Evolutionary conservation across 179 eudicot genomes (phyloP).

Genomic region (Carnegiea gigantea): DNA sequence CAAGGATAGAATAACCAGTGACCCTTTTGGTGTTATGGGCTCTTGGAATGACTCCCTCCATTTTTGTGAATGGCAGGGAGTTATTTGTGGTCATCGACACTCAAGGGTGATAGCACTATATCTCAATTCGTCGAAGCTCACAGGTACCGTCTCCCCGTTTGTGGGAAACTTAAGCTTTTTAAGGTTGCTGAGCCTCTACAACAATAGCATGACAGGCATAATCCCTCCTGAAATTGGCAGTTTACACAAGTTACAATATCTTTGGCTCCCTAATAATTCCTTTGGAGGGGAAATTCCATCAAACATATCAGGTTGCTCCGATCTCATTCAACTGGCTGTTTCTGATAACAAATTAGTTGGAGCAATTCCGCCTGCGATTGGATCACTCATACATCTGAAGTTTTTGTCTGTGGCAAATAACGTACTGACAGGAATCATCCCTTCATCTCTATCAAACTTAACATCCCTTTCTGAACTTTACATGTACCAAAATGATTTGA

Average conservation of each 20-base stretch:
- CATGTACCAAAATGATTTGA: background rate
- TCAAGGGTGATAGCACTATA: background rate
- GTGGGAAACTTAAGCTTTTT: slow-evolving; percentile 27
- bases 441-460: slow-evolving; percentile 26
- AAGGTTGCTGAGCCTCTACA: background rate
- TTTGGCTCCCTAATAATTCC: slow-evolving; percentile 13
- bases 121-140: slow-evolving; percentile 14
- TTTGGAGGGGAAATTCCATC: slow-evolving; percentile 17
- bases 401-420: background rate
- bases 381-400: slow-evolving; percentile 6
- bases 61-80: slow-evolving; percentile 23
- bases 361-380: slow-evolving; percentile 9
- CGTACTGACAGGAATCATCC: slow-evolving; percentile 14
- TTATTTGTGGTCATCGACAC: slow-evolving; percentile 10
- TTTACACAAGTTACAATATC: slow-evolving; percentile 12
- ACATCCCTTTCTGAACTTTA: slow-evolving; percentile 4
- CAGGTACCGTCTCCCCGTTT: slow-evolving; percentile 24
- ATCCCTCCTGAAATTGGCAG: slow-evolving; percentile 23
- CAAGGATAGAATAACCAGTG: slow-evolving; percentile 18
- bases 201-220: slow-evolving; percentile 14
- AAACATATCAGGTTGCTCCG: slow-evolving; percentile 22
- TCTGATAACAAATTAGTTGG: slow-evolving; percentile 43
- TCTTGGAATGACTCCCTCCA: slow-evolving; percentile 26
- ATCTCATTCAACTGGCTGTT: background rate
- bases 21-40: slow-evolving; percentile 19